Conservation (phyloP, 441 rosid species). For the Populus hybrid region DNA sequence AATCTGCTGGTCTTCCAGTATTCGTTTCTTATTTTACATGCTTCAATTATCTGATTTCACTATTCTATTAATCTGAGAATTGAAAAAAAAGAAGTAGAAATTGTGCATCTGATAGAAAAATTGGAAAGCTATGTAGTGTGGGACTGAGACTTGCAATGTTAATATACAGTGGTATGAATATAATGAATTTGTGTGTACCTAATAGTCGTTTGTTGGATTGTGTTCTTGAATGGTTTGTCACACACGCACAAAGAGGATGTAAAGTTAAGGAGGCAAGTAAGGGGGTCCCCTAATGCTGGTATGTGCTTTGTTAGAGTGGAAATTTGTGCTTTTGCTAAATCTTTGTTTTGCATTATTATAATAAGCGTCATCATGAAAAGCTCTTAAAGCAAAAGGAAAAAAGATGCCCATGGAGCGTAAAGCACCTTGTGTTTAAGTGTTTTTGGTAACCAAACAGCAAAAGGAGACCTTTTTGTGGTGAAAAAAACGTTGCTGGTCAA, state of each 20-base stretch:
- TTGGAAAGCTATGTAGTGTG: neutral
- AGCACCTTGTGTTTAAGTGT: conserved; percentile 23
- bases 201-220: neutral
- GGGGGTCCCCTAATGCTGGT: conserved; percentile 22
- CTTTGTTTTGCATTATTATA: conserved; percentile 26
- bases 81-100: neutral
- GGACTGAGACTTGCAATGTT: neutral
- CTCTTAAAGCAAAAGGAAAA: conserved; percentile 39
- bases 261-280: conserved; percentile 11
- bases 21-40: neutral
- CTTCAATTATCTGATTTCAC: neutral
- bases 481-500: conserved; percentile 29
- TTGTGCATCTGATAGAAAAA: neutral
- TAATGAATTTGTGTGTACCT: neutral
- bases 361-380: conserved; percentile 39
- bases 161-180: neutral
- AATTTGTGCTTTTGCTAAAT: conserved; percentile 23
- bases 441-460: conserved; percentile 33
- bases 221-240: neutral
- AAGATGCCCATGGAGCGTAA: conserved; percentile 36
- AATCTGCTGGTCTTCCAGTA: neutral
- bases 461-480: conserved; percentile 33
- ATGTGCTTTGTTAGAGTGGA: conserved; percentile 27
- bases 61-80: neutral
- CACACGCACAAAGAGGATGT: conserved; percentile 7